Percentiles rank a stretch among this genome's conserved stretches.
phyloP scores from a whole-genome alignment of 2,329 filamentous ascomycete species.

The Sclerotinia trifoliorum region DNA sequence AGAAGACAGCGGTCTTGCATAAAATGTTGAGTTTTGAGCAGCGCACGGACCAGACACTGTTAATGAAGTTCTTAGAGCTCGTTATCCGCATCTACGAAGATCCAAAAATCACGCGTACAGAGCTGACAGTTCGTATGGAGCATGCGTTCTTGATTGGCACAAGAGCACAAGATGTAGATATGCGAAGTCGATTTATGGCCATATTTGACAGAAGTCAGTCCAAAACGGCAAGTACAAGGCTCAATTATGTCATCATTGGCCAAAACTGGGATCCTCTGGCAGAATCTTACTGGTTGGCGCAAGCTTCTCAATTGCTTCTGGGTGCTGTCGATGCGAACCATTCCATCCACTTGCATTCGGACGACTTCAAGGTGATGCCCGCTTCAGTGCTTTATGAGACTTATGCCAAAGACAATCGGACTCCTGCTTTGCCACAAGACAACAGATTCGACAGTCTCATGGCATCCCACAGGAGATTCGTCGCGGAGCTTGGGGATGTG shows the following conservation, averaged over 20 bases:
- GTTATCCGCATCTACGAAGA: conserved; percentile 99
- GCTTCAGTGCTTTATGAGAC: conserved; percentile 70
- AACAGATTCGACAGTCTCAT: conserved; percentile 80
- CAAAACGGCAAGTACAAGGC: conserved; percentile 82
- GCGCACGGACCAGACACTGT: conserved; percentile 74
- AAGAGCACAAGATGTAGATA: conserved; percentile 87
- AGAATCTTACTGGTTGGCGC: conserved; percentile 95
- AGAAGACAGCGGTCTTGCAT: conserved; percentile 97
- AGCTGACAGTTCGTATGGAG: conserved; percentile 95
- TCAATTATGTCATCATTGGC: conserved; percentile 83
- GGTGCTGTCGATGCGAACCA: conserved; percentile 84
- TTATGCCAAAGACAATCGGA: conserved; percentile 67
- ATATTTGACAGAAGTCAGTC: conserved; percentile 95
- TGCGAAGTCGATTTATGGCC: conserved; percentile 93
- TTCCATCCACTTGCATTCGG: conserved; percentile 72
- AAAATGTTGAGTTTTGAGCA: conserved; percentile 98
- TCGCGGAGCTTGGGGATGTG: conserved; percentile 78
- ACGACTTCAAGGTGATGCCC: conserved; percentile 79
- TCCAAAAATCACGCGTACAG: conserved; percentile 88
- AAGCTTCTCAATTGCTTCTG: conserved; percentile 89
- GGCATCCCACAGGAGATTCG: conserved; percentile 75
- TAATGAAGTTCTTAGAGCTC: conserved; percentile 90
- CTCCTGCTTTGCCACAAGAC: conserved; percentile 71
- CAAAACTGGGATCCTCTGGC: conserved; percentile 97
- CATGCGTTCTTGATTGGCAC: conserved; percentile 97